A percentile compares a stretch with the other conserved stretches of the same genome.
Evolutionary conservation across 2,329 filamentous ascomycete species (phyloP).

Genomic region (Stromatinia cepivora): DNA sequence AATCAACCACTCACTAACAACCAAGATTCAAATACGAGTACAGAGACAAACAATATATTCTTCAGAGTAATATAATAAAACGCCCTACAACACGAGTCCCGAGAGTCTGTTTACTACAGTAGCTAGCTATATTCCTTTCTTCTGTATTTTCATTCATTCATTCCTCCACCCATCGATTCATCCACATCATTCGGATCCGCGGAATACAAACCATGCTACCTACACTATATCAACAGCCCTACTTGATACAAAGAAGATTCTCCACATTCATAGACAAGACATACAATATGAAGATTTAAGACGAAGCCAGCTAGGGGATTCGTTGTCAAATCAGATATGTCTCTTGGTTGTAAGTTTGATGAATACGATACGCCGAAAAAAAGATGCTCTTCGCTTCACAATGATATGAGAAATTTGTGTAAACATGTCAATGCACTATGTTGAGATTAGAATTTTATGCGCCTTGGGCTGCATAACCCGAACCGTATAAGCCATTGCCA

Average conservation of each 20-base stretch:
- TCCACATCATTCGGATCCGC: background rate
- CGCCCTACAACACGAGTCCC: background rate
- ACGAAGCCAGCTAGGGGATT: background rate
- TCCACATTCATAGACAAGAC: constrained; percentile 8
- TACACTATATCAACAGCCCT: constrained; percentile 2
- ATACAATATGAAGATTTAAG: background rate
- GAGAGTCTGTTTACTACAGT: background rate
- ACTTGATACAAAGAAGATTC: constrained; percentile 11
- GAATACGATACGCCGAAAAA: constrained; percentile 17
- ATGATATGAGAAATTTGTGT: constrained; percentile 14
- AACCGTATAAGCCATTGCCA: constrained; percentile 43
- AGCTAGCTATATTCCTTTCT: constrained; percentile 12
- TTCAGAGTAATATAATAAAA: background rate
- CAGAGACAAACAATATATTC: background rate
- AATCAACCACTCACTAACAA: background rate
- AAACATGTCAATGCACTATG: constrained; percentile 12
- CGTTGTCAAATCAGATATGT: background rate
- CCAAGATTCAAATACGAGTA: background rate
- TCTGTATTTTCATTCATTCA: background rate
- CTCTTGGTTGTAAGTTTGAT: constrained; percentile 4
- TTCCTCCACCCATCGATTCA: background rate
- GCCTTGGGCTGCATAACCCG: constrained; percentile 22
- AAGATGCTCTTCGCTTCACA: constrained; percentile 9
- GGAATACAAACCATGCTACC: constrained; percentile 1
- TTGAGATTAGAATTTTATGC: background rate